Evolutionary conservation across 2,329 filamentous ascomycete genomes (phyloP).

Genomic region (Daldinia sp.): DNA sequence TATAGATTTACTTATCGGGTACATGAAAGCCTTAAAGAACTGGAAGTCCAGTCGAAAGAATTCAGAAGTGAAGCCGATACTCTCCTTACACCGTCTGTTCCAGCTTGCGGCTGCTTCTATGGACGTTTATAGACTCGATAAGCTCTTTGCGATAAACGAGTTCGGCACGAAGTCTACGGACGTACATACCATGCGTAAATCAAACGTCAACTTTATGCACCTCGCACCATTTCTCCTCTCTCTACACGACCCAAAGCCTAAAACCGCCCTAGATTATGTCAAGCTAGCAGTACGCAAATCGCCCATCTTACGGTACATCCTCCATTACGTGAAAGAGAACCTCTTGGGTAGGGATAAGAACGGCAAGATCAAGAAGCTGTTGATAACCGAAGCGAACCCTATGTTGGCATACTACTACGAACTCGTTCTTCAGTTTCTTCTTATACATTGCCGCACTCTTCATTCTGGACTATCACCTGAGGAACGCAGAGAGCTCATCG

Average conservation of each 20-base stretch:
- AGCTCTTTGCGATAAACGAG: constrained; percentile 34
- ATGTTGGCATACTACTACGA: constrained; percentile 52
- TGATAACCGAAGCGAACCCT: constrained; percentile 46
- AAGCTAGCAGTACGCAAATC: constrained; percentile 45
- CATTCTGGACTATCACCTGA: constrained; percentile 43
- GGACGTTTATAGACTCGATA: constrained; percentile 44
- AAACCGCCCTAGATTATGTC: constrained; percentile 43
- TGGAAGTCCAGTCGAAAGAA: constrained; percentile 26
- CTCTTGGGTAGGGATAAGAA: constrained; percentile 33
- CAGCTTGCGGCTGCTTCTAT: constrained; percentile 47
- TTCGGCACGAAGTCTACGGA: constrained; percentile 36
- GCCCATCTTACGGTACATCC: constrained; percentile 47
- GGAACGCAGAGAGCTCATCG: constrained; percentile 44
- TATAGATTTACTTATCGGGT: constrained; percentile 39
- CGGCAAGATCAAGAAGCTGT: constrained; percentile 46
- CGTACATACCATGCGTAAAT: constrained; percentile 43
- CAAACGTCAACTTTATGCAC: constrained; percentile 37
- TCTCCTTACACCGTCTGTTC: constrained; percentile 33
- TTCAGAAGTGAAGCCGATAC: background rate
- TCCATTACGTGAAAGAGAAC: constrained; percentile 45
- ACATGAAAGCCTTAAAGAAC: constrained; percentile 38
- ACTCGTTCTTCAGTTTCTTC: constrained; percentile 48
- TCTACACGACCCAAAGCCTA: constrained; percentile 26
- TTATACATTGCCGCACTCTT: constrained; percentile 47
- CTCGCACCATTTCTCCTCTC: constrained; percentile 43